phyloP scores from a whole-genome alignment of 345 rosid species.

The Ceriops zippeliana region DNA sequence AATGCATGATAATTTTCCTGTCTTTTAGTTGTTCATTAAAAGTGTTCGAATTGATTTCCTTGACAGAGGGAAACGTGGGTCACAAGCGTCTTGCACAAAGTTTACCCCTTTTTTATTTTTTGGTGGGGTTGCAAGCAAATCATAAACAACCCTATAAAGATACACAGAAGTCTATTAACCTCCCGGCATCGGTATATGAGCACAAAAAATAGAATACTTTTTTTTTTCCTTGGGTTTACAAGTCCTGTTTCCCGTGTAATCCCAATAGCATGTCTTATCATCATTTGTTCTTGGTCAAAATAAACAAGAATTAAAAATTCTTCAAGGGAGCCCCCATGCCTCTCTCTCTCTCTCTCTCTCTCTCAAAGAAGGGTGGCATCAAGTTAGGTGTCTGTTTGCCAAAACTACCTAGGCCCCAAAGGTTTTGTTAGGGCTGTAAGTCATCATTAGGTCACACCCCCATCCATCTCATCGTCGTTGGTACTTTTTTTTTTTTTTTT shows the following conservation, averaged over 20 bases:
- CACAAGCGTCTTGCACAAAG: constrained; percentile 17
- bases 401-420: constrained; percentile 9
- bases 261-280: constrained; percentile 57
- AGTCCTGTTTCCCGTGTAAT: constrained; percentile 29
- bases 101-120: too few relatives aligned
- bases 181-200: constrained; percentile 15
- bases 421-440: constrained; percentile 1
- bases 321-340: constrained; percentile 24
- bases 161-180: neutral
- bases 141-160: too few relatives aligned
- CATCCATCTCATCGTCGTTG: constrained; percentile 19
- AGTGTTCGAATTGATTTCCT: neutral
- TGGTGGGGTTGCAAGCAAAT: too few relatives aligned
- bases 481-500: constrained; percentile 1
- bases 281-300: constrained; percentile 30
- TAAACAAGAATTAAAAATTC: constrained; percentile 19
- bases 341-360: constrained; percentile 15
- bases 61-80: constrained; percentile 18
- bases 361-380: constrained; percentile 5
- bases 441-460: constrained; percentile 7
- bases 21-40: neutral
- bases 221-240: constrained; percentile 8
- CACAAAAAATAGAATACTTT: constrained; percentile 10
- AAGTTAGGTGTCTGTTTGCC: constrained; percentile 8
- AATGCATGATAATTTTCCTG: constrained; percentile 6